These are phyloP conservation scores for Geranium brycei DNA, from an alignment of 345 rosid genomes.

Conservation along the genomic window DNA sequence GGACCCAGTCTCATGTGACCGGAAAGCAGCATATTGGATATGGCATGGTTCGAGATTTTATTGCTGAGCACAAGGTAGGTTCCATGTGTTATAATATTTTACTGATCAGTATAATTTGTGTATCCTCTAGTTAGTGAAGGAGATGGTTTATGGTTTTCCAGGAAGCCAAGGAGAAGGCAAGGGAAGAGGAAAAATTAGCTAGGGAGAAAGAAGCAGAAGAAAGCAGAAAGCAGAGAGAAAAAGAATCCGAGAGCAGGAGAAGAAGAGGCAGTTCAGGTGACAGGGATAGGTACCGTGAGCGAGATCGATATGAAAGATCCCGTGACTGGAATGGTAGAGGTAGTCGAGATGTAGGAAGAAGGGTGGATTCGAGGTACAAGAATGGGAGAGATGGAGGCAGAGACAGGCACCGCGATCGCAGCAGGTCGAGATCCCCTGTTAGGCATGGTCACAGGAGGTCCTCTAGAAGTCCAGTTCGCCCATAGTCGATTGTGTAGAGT, in stretches of 20 bases:
- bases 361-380: conserved; percentile 50
- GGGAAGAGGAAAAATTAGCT: conserved; percentile 64
- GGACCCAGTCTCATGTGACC: conserved; percentile 88
- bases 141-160: conserved; percentile 19
- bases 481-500: conserved; percentile 35
- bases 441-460: conserved; percentile 62
- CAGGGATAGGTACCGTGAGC: conserved; percentile 49
- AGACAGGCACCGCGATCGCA: conserved; percentile 44
- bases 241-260: conserved; percentile 42
- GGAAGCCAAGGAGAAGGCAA: conserved; percentile 75
- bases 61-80: conserved; percentile 61
- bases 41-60: conserved; percentile 92
- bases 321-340: conserved; percentile 45
- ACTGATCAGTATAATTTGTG: not conserved
- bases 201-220: conserved; percentile 86
- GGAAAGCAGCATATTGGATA: conserved; percentile 99
- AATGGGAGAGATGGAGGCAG: conserved; percentile 58
- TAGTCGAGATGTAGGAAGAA: conserved; percentile 43
- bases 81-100: conserved; percentile 6
- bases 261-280: conserved; percentile 66
- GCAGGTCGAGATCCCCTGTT: conserved; percentile 80
- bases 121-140: conserved; percentile 8
- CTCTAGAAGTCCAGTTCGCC: conserved; percentile 64
- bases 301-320: conserved; percentile 54
- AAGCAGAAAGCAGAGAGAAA: conserved; percentile 56